Evolutionary conservation across 345 rosid species (phyloP).

Genomic region (Populus tremula): DNA sequence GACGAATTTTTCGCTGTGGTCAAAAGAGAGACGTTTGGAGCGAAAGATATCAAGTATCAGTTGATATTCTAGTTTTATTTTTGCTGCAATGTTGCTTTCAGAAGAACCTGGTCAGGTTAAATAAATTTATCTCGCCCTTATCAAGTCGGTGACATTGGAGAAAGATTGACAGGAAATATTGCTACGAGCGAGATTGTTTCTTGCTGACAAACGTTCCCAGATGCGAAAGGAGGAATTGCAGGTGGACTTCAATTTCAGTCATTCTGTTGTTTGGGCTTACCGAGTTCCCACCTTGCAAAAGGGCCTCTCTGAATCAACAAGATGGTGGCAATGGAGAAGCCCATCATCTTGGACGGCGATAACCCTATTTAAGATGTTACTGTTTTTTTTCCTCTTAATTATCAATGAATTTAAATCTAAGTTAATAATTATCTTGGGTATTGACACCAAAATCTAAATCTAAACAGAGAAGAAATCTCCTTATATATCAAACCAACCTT

Average conservation of each 20-base stretch:
- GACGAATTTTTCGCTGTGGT: not conserved
- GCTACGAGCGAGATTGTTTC: not conserved
- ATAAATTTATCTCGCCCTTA: not conserved
- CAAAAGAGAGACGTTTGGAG: not conserved
- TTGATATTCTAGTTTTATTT: not conserved
- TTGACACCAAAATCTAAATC: too few species aligned
- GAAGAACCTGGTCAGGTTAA: not conserved
- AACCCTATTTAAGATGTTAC: too few species aligned
- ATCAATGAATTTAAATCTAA: too few species aligned
- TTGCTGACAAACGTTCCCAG: not conserved
- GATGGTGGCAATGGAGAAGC: not conserved
- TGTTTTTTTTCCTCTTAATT: too few species aligned
- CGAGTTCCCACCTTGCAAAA: not conserved
- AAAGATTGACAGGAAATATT: not conserved
- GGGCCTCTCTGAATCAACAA: not conserved
- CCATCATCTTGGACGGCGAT: not conserved
- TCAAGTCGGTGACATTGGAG: not conserved
- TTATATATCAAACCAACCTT: too few species aligned
- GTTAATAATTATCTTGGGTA: too few species aligned
- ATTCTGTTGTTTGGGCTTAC: not conserved
- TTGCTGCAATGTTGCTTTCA: not conserved
- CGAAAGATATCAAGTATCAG: too few species aligned
- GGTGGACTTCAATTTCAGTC: not conserved
- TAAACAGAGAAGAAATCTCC: too few species aligned
- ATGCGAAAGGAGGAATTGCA: not conserved